phyloP scores from a whole-genome alignment of 176 grass and related monocot species.

The Chloris gayana region DNA sequence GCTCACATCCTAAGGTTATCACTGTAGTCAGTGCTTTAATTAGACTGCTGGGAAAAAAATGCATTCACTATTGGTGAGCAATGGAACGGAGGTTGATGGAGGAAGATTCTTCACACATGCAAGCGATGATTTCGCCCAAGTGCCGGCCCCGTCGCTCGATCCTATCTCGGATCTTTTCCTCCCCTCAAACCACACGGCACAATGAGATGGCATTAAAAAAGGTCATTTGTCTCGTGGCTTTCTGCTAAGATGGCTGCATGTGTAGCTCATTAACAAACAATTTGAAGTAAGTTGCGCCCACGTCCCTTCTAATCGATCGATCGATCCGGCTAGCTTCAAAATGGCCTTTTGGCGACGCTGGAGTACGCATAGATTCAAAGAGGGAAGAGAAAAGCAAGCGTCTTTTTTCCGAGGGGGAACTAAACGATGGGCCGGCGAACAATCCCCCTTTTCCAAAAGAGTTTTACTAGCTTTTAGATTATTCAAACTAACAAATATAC shows the following conservation, averaged over 20 bases:
- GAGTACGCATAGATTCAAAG: conserved; percentile 48
- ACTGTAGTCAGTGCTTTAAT: conserved; percentile 19
- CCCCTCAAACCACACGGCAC: conserved; percentile 45
- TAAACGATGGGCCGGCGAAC: conserved; percentile 50
- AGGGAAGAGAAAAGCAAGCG: conserved; percentile 30
- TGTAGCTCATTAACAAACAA: conserved; percentile 49
- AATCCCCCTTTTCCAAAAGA: conserved; percentile 44
- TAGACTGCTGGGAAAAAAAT: conserved; percentile 32
- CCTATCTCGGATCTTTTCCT: conserved; percentile 39
- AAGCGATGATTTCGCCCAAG: conserved; percentile 49
- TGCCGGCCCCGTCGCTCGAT: conserved; percentile 32
- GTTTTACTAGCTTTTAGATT: conserved; percentile 43
- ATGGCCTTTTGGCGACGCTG: conserved; percentile 50
- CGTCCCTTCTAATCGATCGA: conserved; percentile 29
- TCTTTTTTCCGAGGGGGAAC: conserved; percentile 27
- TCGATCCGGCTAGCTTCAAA: conserved; percentile 35
- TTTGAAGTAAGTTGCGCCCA: conserved; percentile 49
- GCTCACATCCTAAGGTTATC: conserved; percentile 43
- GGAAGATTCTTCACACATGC: conserved; percentile 79
- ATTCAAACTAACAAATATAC: conserved; percentile 20
- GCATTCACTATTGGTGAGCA: conserved; percentile 25
- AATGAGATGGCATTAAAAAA: conserved; percentile 39
- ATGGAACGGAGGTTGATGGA: conserved; percentile 23
- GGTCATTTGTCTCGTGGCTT: conserved; percentile 54
- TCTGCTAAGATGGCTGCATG: conserved; percentile 64